Percentiles rank a stretch among this genome's conserved stretches.
phyloP scores from a whole-genome alignment of 495 filamentous ascomycete species.

The Chaetomium cochliodes region DNA sequence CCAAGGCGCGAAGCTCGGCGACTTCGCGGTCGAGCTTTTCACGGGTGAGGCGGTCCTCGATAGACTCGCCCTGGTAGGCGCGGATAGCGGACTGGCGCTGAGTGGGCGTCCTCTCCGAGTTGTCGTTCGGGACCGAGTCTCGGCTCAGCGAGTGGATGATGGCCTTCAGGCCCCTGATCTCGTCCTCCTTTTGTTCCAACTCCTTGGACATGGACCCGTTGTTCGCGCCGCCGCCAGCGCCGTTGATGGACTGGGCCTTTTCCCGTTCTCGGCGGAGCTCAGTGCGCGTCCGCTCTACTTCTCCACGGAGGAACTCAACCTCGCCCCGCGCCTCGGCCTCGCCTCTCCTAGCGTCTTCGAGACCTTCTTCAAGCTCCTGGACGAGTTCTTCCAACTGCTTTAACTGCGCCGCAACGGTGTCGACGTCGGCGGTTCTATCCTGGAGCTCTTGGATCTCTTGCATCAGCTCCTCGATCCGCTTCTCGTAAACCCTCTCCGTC shows the following conservation, averaged over 20 bases:
- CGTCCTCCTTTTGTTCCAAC: constrained; percentile 91
- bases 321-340: constrained; percentile 96
- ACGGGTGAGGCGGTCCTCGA: constrained; percentile 53
- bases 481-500: constrained; percentile 97
- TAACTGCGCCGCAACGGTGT: constrained; percentile 82
- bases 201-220: constrained; percentile 59
- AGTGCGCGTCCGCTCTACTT: constrained; percentile 89
- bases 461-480: constrained; percentile 83
- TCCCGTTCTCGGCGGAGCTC: constrained; percentile 90
- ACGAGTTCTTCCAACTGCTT: constrained; percentile 96
- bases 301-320: constrained; percentile 92
- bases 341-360: constrained; percentile 93
- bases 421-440: constrained; percentile 81
- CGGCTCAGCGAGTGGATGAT: constrained; percentile 94
- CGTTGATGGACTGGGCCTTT: constrained; percentile 66
- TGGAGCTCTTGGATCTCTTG: constrained; percentile 79
- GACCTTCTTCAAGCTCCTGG: constrained; percentile 91
- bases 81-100: constrained; percentile 41
- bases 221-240: constrained; percentile 51
- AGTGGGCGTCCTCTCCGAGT: constrained; percentile 44
- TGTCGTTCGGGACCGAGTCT: constrained; percentile 58
- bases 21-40: constrained; percentile 76
- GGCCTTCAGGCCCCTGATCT: constrained; percentile 93
- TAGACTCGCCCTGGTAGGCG: constrained; percentile 51
- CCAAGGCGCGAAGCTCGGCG: constrained; percentile 65